phyloP scores from a whole-genome alignment of 495 filamentous ascomycete species.

The Astrocystis sublimbata region DNA sequence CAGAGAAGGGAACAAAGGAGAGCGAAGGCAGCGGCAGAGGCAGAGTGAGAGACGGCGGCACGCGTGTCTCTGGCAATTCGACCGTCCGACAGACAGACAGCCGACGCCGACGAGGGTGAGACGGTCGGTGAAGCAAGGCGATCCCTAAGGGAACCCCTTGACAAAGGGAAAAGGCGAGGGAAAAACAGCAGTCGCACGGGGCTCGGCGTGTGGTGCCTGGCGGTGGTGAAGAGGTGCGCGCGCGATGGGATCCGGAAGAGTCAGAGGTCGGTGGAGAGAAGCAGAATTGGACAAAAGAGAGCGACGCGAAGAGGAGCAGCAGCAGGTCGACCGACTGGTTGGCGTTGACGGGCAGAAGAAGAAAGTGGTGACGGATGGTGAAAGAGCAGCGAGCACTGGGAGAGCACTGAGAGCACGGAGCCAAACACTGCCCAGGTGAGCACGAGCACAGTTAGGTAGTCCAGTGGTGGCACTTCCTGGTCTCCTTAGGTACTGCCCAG shows the following conservation, averaged over 20 bases:
- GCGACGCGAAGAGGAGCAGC: slow-evolving; percentile 19
- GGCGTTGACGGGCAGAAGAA: slow-evolving; percentile 15
- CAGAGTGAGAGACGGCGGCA: slow-evolving; percentile 20
- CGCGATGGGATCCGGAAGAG: not conserved
- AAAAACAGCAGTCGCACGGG: slow-evolving; percentile 17
- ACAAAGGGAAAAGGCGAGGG: not conserved
- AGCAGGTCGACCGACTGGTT: too few species aligned
- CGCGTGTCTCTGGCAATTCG: slow-evolving; percentile 16
- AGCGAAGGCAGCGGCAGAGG: slow-evolving; percentile 12
- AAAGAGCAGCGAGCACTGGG: too few species aligned
- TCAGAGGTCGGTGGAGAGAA: slow-evolving; percentile 18
- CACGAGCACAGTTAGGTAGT: too few species aligned
- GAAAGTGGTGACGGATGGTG: slow-evolving; percentile 12
- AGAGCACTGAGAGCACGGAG: too few species aligned
- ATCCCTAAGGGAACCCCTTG: slow-evolving; percentile 21
- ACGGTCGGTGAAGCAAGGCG: slow-evolving; percentile 16
- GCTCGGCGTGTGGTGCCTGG: slow-evolving; percentile 2
- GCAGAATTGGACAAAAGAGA: slow-evolving; percentile 23
- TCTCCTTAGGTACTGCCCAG: too few species aligned
- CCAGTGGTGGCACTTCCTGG: too few species aligned
- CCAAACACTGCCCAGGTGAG: too few species aligned
- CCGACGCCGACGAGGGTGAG: too few species aligned
- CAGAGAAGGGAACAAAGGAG: slow-evolving; percentile 15
- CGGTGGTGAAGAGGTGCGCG: not conserved
- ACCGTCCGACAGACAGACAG: not conserved